These are phyloP conservation scores for Rosa multiflora DNA, from an alignment of 306 rosid genomes.

Conservation along the genomic window DNA sequence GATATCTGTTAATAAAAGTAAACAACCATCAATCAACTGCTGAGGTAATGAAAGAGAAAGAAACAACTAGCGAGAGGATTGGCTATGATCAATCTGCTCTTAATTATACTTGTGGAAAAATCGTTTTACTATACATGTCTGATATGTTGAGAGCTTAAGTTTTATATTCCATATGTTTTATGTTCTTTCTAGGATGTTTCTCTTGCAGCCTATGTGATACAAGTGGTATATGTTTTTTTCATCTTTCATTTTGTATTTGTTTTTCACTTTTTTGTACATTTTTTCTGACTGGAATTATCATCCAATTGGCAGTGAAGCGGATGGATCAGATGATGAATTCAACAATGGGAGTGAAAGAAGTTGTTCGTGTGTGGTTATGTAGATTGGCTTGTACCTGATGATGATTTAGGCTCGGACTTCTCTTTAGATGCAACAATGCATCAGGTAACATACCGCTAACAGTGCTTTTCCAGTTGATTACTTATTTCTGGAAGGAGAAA, in stretches of 20 bases:
- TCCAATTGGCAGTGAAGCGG: conserved; percentile 68
- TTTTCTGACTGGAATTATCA: conserved; percentile 36
- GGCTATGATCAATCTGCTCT: neutral
- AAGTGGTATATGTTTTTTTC: neutral
- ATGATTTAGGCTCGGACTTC: conserved; percentile 31
- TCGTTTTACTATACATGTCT: neutral
- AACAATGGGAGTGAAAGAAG: conserved; percentile 73
- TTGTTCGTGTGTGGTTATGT: conserved; percentile 82
- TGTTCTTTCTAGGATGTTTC: neutral
- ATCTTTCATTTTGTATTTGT: neutral
- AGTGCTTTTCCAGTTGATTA: conserved; percentile 31
- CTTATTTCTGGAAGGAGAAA: conserved; percentile 37
- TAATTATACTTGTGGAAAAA: neutral
- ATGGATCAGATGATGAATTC: conserved; percentile 81
- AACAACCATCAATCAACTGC: neutral
- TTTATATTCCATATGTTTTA: neutral
- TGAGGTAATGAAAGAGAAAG: neutral
- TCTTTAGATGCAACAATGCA: conserved; percentile 17
- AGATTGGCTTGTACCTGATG: conserved; percentile 42
- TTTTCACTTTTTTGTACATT: conserved; percentile 7
- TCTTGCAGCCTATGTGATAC: neutral
- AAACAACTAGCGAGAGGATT: neutral
- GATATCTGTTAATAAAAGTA: neutral
- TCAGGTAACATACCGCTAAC: conserved; percentile 29
- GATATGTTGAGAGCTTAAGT: neutral